phyloP scores from a whole-genome alignment of 2,329 filamentous ascomycete species.

The Arthrobotrys megalospora region DNA sequence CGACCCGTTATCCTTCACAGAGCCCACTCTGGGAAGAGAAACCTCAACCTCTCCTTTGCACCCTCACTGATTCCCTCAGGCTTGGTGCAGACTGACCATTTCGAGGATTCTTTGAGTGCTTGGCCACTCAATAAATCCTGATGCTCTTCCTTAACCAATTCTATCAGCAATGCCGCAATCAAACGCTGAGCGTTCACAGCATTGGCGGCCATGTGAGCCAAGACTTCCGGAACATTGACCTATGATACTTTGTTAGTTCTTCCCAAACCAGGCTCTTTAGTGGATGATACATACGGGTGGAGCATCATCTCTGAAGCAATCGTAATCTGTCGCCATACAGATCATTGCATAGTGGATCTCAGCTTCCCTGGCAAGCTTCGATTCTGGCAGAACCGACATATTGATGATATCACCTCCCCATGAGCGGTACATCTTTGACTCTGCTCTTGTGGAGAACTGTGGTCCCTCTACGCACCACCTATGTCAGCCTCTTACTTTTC shows the following conservation, averaged over 20 bases:
- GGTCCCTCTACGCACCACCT: conserved; percentile 80
- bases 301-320: conserved; percentile 80
- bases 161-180: conserved; percentile 88
- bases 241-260: neutral
- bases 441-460: conserved; percentile 95
- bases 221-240: conserved; percentile 96
- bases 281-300: conserved; percentile 31
- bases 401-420: conserved; percentile 98
- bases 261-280: conserved; percentile 71
- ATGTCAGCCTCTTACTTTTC: neutral
- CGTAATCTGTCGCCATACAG: conserved; percentile 99
- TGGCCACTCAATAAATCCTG: conserved; percentile 81
- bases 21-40: conserved; percentile 86
- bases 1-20: neutral
- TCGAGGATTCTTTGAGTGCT: conserved; percentile 82
- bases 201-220: conserved; percentile 96
- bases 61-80: conserved; percentile 80
- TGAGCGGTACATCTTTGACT: conserved; percentile 92
- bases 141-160: conserved; percentile 84
- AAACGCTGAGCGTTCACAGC: conserved; percentile 87
- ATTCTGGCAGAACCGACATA: conserved; percentile 96
- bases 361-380: conserved; percentile 94
- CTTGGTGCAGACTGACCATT: conserved; percentile 88
- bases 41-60: conserved; percentile 84
- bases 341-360: conserved; percentile 99